Evolutionary conservation across 1,284 basidiomycete genomes (phyloP), one percentile per base, ranked within the genome.

Genomic region (Ganoderma lingzhi): DNA sequence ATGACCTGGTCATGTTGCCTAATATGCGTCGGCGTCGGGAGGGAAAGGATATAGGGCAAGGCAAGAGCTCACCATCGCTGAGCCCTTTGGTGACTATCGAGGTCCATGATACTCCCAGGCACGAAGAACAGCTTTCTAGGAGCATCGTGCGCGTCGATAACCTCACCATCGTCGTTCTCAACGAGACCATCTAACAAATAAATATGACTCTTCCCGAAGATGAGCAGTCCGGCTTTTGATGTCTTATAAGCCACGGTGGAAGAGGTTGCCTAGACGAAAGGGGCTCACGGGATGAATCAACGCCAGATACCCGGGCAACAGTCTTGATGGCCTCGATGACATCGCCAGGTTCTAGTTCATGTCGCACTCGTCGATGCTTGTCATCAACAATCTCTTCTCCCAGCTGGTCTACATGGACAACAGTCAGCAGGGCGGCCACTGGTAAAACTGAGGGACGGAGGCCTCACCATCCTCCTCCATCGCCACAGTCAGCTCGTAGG

Each of bases 121-220:
- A 97, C 92, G 68, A 94, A 93, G 74, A 96, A 89, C 53, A 97
- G 84, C 63, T 92, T 89, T 72, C 89, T 88, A 0, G 96, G 94
- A 2, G 96, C 96, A 74, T 97, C 94, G 73, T 88, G 89, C 1
- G 94, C 94, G 75, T 96, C 95, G 62, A 98, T 92, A 45, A 98
- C 90, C 78, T 97, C 96, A 0, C 96, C 96, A 58, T 92, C 89
- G 10, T 93, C 88, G 64, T 91, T 92, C 79, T 97, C 94, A 17
- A 97, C 93, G n/a, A 98, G 84, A 6, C 96, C 96, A 76, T 98
- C 96, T 17, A 98, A 84, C 83, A 98, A 92, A 76, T 98, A 98
- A 8, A 98, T 81, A 76, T 96, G 94, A 4, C 89, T 91, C 64
- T 87, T 87, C 19, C 96, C 96, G 35, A 96, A 87, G 62, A 98